A percentile compares a stretch with the other conserved stretches of the same genome.
Conservation (phyloP, 306 rosid species). For the Benincasa hispida region DNA sequence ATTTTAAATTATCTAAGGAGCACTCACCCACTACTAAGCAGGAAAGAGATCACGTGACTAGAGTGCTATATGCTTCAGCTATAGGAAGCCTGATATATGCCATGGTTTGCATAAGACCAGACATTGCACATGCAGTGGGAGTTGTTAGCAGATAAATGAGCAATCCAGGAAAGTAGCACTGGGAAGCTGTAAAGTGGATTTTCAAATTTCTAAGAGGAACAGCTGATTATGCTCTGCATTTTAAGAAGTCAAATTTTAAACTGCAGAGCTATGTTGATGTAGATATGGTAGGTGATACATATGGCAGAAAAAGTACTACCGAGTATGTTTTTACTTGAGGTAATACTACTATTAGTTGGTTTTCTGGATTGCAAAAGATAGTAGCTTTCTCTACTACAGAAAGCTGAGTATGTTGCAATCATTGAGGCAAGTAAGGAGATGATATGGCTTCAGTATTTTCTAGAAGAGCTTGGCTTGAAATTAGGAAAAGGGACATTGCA, state of each 20-base stretch:
- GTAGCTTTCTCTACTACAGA: too few relatives aligned
- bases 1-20: not conserved
- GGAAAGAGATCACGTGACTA: not conserved
- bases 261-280: not conserved
- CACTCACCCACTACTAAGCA: too few relatives aligned
- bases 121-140: not conserved
- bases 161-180: too few relatives aligned
- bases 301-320: too few relatives aligned
- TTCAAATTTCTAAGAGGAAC: not conserved
- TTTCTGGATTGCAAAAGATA: too few relatives aligned
- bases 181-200: not conserved
- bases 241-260: too few relatives aligned
- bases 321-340: not conserved
- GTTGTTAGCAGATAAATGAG: not conserved
- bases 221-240: not conserved
- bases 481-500: too few relatives aligned
- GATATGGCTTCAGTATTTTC: not conserved
- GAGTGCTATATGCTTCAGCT: not conserved
- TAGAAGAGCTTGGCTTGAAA: not conserved
- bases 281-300: not conserved
- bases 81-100: not conserved
- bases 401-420: not conserved
- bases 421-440: not conserved
- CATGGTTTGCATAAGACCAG: not conserved
- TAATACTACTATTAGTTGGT: too few relatives aligned